Conservation (phyloP, 352 stramenopile genomes). For the Thraustochytrium striatum region DNA sequence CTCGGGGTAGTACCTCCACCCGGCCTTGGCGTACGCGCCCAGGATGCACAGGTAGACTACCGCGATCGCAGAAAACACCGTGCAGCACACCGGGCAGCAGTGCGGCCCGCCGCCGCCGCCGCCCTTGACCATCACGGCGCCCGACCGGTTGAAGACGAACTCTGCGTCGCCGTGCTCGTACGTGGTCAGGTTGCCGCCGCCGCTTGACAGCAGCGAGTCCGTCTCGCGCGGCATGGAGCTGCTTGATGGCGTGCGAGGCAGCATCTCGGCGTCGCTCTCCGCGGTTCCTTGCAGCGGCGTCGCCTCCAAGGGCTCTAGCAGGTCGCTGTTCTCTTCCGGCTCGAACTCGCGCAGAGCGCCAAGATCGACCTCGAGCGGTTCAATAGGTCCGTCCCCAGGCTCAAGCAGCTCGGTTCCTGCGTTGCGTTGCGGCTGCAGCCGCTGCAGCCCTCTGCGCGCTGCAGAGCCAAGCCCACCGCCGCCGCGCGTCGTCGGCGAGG, state of each 20-base stretch:
- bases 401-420: too few species aligned
- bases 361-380: too few species aligned
- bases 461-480: too few species aligned
- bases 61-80: slow-evolving; percentile 14
- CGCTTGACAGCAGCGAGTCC: slow-evolving; percentile 2
- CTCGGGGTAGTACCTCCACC: slow-evolving; percentile 42
- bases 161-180: slow-evolving; percentile 35
- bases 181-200: not conserved
- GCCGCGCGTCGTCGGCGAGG: too few species aligned
- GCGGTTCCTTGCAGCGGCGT: too few species aligned
- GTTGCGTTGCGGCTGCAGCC: too few species aligned
- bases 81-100: slow-evolving; percentile 40
- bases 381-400: too few species aligned
- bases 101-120: not conserved
- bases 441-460: too few species aligned
- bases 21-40: slow-evolving; percentile 5
- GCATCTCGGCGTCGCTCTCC: slow-evolving; percentile 1
- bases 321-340: too few species aligned
- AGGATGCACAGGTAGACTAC: slow-evolving; percentile 25
- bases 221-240: slow-evolving; percentile 21
- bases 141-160: slow-evolving; percentile 13
- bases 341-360: too few species aligned
- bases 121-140: not conserved
- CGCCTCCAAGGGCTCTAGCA: too few species aligned
- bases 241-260: not conserved